These are phyloP conservation scores for Xanthoconium stramineum DNA, from an alignment of 768 basidiomycete species.

Conservation along the genomic window DNA sequence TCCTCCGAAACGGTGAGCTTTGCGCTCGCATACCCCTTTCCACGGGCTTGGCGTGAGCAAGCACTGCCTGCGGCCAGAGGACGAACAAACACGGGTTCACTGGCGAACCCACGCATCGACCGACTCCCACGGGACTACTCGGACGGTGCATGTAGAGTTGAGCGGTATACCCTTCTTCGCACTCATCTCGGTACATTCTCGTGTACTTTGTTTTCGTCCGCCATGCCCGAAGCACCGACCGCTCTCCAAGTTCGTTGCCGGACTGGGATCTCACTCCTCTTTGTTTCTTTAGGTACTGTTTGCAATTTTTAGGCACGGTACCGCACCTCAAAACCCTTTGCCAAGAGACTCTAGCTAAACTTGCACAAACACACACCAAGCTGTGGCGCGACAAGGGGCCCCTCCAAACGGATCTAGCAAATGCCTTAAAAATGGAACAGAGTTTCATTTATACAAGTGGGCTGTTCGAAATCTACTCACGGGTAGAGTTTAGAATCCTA, in stretches of 20 bases:
- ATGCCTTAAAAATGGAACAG: slow-evolving; percentile 16
- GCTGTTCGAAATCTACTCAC: slow-evolving; percentile 19
- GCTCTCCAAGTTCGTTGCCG: neutral
- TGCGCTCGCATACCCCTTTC: neutral
- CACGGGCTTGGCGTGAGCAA: neutral
- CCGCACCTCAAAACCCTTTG: slow-evolving; percentile 2
- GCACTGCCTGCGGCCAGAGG: neutral
- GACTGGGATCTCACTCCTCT: neutral
- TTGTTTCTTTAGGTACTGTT: neutral
- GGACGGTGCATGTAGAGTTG: neutral
- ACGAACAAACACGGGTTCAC: too few species aligned
- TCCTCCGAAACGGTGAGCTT: slow-evolving; percentile 2
- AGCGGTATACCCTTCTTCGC: neutral
- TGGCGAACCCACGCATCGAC: neutral
- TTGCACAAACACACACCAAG: neutral
- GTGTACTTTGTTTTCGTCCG: neutral
- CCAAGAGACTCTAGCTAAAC: slow-evolving; percentile 6
- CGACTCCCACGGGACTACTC: slow-evolving; percentile 10
- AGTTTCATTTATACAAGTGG: slow-evolving; percentile 13
- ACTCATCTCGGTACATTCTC: neutral
- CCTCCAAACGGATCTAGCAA: neutral
- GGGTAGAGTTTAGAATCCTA: slow-evolving; percentile 3
- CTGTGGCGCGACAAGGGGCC: neutral
- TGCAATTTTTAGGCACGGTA: slow-evolving; percentile 14
- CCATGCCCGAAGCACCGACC: neutral